Base-by-base conservation (phyloP, 2,329 filamentous ascomycete genomes). In the Colletotrichum navitas region DNA sequence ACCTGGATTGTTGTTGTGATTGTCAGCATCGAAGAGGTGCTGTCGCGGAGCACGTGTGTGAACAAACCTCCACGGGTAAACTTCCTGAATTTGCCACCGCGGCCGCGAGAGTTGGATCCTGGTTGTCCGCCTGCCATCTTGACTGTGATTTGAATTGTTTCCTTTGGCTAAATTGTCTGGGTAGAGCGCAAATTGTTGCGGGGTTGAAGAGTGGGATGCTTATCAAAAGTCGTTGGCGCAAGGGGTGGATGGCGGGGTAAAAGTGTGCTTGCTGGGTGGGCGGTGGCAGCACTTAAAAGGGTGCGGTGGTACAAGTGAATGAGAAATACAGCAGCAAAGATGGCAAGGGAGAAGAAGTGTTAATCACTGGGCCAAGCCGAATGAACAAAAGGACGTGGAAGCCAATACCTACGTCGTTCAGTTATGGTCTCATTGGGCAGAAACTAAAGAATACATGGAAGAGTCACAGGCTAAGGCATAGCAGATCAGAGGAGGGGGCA, bases 21-120 rank as follows among this genome's bases (percentile, higher is more conserved):
- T 51, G 56, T 77, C 71, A 77, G 74, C 58, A 18, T 39, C 21
- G 62, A 60, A 29, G 59, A 14, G 29, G 58, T 64, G 41, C 45
- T 47, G 32, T 60, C 58, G 54, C 59, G 56, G 55, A 41, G n/a
- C 29, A n/a, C 16, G 26, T 14, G 32, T 66, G 41, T 39, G 26
- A 58, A 78, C 88, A 77, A 84, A 95, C 95, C 95, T 88, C 95
- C 95, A 84, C 95, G 89, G 77, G 94, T 94, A 76, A 92, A 94
- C 86, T 98, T 98, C 85, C 91, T 93, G 83, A 95, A 97, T 85
- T 98, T 98, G 83, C 95, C 94, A 78, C 93, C 94, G 80, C 95
- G 93, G 77, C 94, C 94, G 80, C 94, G 89, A 75, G 91, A 87
- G 81, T 81, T 85, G 51, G 81, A 77, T 74, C 85, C 85, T 54